Base-by-base conservation (phyloP, 352 stramenopile genomes). In the Globisporangium orthogonon region DNA sequence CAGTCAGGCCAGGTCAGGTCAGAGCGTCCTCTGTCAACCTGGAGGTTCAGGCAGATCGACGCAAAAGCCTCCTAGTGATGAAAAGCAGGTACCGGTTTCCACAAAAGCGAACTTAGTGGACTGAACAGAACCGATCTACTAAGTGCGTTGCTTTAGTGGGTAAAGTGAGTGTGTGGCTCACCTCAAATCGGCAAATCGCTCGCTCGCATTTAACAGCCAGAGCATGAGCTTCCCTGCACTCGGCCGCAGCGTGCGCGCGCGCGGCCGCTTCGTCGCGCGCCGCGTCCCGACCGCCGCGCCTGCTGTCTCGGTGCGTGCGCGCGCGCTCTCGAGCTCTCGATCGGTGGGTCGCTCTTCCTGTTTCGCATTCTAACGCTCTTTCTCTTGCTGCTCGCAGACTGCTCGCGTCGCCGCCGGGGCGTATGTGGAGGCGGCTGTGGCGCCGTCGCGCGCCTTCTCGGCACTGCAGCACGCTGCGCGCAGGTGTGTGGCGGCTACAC, bases 171-270 rank as follows among this genome's bases (percentile, higher is more conserved):
- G 7, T 60, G 54, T 60, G 54, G 44, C 43, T 52, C 29, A 54
- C 33, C 28, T 35, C 17, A 4, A 13, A 23, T 23, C 23, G 23
- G 3, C 29, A 52, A 46, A 44, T 54, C 54, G 23, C 23, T 23
- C 23, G 23, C 23, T 23, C 23, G 23, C 54, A 49, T 59, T 60
- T 23, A 56, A 50, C 48, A 40, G 47, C n/a, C 23, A 39, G 23
- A 23, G 17, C 41, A 87, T 87, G 74, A 83, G 69, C 63, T 80
- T 85, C 66, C 77, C 83, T 52, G 73, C 60, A 18, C 54, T 87
- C 1, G 57, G 62, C 18, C 67, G 67, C 41, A 72, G 52, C 55
- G 59, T 74, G 50, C 77, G 77, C 33, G 56, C 60, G 58, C 66
- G 74, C 52, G 66, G 63, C 45, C 69, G 71, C 55, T 62, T 71